Evolutionary conservation across 306 rosid genomes (phyloP).

Genomic region (Corylus avellana): DNA sequence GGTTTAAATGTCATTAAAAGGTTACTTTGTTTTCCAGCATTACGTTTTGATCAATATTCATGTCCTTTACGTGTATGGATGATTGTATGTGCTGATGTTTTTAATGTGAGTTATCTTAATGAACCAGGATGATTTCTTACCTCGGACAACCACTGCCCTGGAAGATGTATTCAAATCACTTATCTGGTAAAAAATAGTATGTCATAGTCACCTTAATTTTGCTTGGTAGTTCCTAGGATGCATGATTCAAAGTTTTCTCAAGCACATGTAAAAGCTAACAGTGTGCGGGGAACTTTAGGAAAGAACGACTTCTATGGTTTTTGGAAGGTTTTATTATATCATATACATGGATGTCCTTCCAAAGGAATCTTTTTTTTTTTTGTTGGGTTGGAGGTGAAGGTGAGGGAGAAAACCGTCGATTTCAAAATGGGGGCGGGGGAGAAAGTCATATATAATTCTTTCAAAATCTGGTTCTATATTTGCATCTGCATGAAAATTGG

Average conservation of each 20-base stretch:
- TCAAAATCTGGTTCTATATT: background rate
- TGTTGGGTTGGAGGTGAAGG: background rate
- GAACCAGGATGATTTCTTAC: conserved; percentile 91
- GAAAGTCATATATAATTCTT: background rate
- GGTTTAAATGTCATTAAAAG: background rate
- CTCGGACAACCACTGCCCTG: conserved; percentile 77
- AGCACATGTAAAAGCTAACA: conserved; percentile 8
- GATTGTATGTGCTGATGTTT: conserved; percentile 25
- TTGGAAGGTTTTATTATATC: background rate
- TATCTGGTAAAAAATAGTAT: conserved; percentile 66
- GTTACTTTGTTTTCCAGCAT: background rate
- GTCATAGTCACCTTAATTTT: conserved; percentile 20
- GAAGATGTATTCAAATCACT: conserved; percentile 71
- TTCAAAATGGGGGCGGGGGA: background rate
- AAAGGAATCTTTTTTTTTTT: background rate
- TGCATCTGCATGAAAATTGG: background rate
- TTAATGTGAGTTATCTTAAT: conserved; percentile 21
- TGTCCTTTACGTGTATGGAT: conserved; percentile 22
- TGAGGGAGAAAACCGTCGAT: background rate
- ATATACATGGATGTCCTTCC: too few relatives aligned
- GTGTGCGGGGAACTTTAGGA: conserved; percentile 8
- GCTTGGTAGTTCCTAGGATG: conserved; percentile 10
- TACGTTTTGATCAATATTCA: background rate
- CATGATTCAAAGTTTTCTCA: conserved; percentile 17
- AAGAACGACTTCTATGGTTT: background rate